Base-by-base conservation (phyloP, 768 basidiomycete genomes). In the Mycena amicta region DNA sequence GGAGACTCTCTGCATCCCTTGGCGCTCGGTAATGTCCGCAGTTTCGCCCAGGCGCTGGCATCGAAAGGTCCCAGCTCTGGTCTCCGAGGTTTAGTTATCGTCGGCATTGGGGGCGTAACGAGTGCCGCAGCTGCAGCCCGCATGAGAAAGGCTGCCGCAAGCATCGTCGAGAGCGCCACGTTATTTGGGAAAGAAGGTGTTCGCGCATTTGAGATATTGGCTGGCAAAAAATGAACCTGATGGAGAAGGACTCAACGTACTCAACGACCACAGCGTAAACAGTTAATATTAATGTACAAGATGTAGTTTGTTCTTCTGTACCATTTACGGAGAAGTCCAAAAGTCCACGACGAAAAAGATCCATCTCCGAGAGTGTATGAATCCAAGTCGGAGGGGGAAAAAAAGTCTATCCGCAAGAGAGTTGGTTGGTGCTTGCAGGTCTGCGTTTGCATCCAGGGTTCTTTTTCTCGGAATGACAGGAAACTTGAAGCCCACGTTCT, bases 41-140 rank as follows among this genome's bases (percentile, higher is more conserved):
- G 82, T 18, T 87, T 93, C 67, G 69, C 79, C 15, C 72, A 71
- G 39, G 69, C 92, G 43, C 73, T 92, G 50, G 68, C 70, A n/a
- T 61, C 70, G 23, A 69, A 73, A 31, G 68, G 70, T 47, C 75
- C 75, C 26, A 53, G 63, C 50, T 73, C 70, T 3, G 76, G 76
- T 0, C 64, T 92, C 37, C 70, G 69, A 26, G 65, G 73, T 2
- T 81, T 93, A 54, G 75, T 75, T 50, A 75, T 94, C 54, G 82
- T 95, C 47, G 93, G 92, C 2, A 87, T 89, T n/a, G 93, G 93
- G 1, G 93, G 93, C 4, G 90, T 93, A 18, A 86, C 82, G 2
- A 81, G 82, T 22, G 72, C 76, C 5, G 87, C 74, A 23, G 86
- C 83, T 1, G 84, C 79, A 12, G 69, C 72, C 52, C 78, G 93